phyloP scores from a whole-genome alignment of 495 filamentous ascomycete species.

The Hypoxylon crocopeplum region DNA sequence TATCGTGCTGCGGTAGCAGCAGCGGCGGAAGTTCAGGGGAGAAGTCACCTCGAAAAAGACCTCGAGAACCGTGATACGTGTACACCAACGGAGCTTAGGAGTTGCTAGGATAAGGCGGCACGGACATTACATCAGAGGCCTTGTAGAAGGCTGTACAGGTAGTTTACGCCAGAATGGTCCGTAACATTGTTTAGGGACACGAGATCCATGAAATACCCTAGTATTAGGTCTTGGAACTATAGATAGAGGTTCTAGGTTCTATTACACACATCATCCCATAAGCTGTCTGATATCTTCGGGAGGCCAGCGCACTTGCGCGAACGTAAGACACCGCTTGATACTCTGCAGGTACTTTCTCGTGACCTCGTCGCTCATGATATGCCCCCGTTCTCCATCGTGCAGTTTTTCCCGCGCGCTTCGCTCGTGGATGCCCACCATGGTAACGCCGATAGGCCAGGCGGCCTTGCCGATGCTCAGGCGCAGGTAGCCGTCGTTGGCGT shows the following conservation, averaged over 20 bases:
- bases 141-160: constrained; percentile 6
- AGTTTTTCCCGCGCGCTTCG: constrained; percentile 93
- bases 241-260: no score
- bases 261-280: constrained; percentile 76
- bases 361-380: constrained; percentile 95
- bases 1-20: no score
- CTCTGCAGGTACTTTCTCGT: constrained; percentile 97
- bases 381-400: constrained; percentile 87
- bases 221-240: constrained; percentile 6
- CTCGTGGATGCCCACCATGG: constrained; percentile 99
- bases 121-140: constrained; percentile 14
- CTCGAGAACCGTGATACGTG: not conserved
- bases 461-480: constrained; percentile 96
- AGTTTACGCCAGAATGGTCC: constrained; percentile 7
- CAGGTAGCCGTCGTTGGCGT: constrained; percentile 95
- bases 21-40: no score
- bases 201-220: constrained; percentile 23
- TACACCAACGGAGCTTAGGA: constrained; percentile 4
- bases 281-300: constrained; percentile 91
- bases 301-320: constrained; percentile 95
- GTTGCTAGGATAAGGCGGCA: constrained; percentile 35
- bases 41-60: no score
- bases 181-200: no score
- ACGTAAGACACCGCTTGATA: constrained; percentile 95
- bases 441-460: constrained; percentile 98